phyloP scores from a whole-genome alignment of 2,329 filamentous ascomycete species.

The Botrytis fragariae region DNA sequence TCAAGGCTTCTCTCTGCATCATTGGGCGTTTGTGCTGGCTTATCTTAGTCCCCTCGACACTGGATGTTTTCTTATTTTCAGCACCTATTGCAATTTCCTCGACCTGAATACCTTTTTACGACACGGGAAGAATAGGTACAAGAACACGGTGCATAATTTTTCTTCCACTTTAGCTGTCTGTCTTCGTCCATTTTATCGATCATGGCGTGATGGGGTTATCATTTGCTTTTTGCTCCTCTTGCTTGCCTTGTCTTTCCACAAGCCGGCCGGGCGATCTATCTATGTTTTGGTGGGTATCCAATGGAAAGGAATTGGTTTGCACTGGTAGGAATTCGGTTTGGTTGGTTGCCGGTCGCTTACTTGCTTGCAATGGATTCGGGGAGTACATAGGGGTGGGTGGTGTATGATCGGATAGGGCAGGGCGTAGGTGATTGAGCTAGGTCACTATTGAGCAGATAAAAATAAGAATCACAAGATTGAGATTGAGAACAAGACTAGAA shows the following conservation, averaged over 20 bases:
- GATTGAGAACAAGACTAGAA: neutral
- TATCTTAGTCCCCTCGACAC: neutral
- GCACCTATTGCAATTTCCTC: neutral
- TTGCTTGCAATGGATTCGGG: constrained; percentile 5
- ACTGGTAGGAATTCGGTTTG: constrained; percentile 3
- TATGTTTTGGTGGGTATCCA: constrained; percentile 8
- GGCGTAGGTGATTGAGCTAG: neutral
- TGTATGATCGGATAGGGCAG: neutral
- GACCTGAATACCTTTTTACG: neutral
- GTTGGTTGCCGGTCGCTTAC: neutral
- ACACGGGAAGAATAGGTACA: neutral
- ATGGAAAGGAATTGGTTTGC: constrained; percentile 4
- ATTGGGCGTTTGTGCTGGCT: constrained; percentile 4
- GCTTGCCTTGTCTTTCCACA: neutral
- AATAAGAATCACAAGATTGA: neutral
- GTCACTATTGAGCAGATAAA: neutral
- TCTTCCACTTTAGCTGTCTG: neutral
- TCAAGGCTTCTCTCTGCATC: neutral
- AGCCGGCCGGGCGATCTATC: neutral
- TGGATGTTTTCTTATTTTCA: neutral
- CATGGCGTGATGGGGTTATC: constrained; percentile 9
- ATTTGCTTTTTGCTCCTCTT: constrained; percentile 10
- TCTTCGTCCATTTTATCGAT: neutral
- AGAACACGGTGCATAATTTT: neutral
- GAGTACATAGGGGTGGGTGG: constrained; percentile 1